Conservation (phyloP, 2,329 filamentous ascomycete genomes). For the Hortaea werneckii region DNA sequence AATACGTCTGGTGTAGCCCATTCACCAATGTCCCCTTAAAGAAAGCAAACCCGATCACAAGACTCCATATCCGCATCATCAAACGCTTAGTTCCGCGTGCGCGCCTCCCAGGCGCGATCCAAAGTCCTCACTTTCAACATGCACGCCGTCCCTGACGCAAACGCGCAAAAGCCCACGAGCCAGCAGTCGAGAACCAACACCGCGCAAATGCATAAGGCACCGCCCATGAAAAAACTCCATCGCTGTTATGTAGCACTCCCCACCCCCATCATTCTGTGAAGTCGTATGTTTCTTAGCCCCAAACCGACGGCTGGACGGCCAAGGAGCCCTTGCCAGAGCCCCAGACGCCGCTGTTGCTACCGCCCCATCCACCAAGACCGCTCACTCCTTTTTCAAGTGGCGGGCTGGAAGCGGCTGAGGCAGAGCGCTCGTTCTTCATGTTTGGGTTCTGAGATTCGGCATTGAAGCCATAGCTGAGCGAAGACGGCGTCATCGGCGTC, state of each 20-base stretch:
- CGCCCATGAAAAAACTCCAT: conserved; percentile 1
- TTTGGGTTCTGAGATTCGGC: conserved; percentile 41
- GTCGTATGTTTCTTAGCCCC: conserved; percentile 52
- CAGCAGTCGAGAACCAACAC: conserved; percentile 1
- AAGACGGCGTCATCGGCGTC: conserved; percentile 75
- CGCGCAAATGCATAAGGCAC: conserved; percentile 4
- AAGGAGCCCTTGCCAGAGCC: conserved; percentile 64
- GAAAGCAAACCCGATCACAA: too few relatives aligned
- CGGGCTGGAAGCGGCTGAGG: conserved; percentile 51
- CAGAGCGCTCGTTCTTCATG: conserved; percentile 44
- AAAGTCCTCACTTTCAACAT: neutral
- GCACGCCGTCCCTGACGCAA: neutral
- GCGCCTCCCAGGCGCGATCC: too few relatives aligned
- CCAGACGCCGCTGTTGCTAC: conserved; percentile 70
- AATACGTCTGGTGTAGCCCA: neutral
- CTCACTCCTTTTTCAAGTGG: conserved; percentile 34
- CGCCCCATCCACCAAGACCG: conserved; percentile 56
- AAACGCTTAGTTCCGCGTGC: too few relatives aligned
- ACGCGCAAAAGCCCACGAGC: neutral
- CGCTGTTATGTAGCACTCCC: neutral
- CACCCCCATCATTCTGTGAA: neutral
- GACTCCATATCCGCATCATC: too few relatives aligned
- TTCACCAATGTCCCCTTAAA: neutral
- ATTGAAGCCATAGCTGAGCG: conserved; percentile 62
- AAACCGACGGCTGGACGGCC: conserved; percentile 84